Percentiles rank a stretch among this genome's conserved stretches.
phyloP scores from a whole-genome alignment of 2,329 filamentous ascomycete species.

The Botrytis byssoidea region DNA sequence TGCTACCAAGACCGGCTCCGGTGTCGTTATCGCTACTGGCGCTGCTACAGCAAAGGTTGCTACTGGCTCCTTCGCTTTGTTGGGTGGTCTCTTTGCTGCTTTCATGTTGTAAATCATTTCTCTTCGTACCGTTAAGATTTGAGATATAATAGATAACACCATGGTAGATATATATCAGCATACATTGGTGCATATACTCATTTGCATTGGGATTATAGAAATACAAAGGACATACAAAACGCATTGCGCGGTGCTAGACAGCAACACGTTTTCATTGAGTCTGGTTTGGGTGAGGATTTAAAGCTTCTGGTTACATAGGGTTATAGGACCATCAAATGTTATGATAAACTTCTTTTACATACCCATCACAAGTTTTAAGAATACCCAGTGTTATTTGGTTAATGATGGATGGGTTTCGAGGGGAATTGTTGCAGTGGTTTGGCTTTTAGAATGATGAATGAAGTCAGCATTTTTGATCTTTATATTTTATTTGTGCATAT shows the following conservation, averaged over 20 bases:
- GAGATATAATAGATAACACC: background rate
- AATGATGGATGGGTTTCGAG: background rate
- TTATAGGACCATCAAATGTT: constrained; percentile 14
- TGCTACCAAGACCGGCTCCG: background rate
- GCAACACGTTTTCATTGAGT: background rate
- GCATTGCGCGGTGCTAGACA: constrained; percentile 7
- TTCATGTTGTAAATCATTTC: constrained; percentile 16
- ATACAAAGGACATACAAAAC: constrained; percentile 4
- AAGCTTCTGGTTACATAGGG: constrained; percentile 13
- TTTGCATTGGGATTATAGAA: background rate
- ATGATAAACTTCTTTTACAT: constrained; percentile 16
- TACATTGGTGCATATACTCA: background rate
- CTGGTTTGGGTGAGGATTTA: constrained; percentile 3
- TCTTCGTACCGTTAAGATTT: background rate
- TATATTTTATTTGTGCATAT: background rate
- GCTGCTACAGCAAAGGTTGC: constrained; percentile 1
- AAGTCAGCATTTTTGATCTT: background rate
- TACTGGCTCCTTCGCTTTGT: constrained; percentile 1
- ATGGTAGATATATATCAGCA: background rate
- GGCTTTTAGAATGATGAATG: background rate
- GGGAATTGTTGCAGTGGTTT: background rate
- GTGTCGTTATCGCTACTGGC: background rate
- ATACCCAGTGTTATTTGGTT: background rate
- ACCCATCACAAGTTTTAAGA: background rate
- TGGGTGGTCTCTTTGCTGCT: constrained; percentile 7